Evolutionary conservation across 768 basidiomycete genomes (phyloP).

Genomic region (Pisolithus sp.): DNA sequence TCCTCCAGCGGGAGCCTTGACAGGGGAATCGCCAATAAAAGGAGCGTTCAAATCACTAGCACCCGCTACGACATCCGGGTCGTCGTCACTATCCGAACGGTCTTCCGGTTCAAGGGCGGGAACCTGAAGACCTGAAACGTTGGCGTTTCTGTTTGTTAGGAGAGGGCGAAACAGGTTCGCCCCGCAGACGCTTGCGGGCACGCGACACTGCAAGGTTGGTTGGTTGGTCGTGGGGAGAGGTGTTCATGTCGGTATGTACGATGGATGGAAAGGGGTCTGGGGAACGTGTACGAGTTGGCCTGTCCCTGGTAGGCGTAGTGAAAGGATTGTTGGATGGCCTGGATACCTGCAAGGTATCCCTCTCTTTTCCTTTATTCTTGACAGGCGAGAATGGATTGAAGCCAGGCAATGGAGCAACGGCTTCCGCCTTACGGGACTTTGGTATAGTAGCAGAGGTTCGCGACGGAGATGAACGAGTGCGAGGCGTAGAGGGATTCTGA

Average conservation of each 20-base stretch:
- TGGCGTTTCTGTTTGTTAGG: constrained; percentile 72
- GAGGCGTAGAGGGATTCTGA: constrained; percentile 28
- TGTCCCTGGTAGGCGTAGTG: constrained; percentile 36
- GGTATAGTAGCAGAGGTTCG: constrained; percentile 31
- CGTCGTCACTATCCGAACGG: constrained; percentile 30
- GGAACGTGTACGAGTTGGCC: constrained; percentile 25
- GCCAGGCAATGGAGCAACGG: constrained; percentile 45
- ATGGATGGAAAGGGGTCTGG: constrained; percentile 39
- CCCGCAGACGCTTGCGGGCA: constrained; percentile 75
- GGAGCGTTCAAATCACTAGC: constrained; percentile 31
- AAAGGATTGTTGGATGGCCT: constrained; percentile 35
- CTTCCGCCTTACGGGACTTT: constrained; percentile 45
- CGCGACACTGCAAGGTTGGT: constrained; percentile 47
- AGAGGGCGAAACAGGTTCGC: constrained; percentile 79
- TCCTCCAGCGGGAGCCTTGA: constrained; percentile 50
- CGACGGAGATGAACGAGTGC: constrained; percentile 19
- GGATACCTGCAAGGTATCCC: constrained; percentile 13
- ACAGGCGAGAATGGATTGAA: constrained; percentile 79
- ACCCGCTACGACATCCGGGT: constrained; percentile 28
- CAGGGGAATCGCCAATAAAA: constrained; percentile 67
- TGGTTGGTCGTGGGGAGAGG: constrained; percentile 15
- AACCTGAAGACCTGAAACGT: constrained; percentile 44
- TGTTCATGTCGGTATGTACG: constrained; percentile 13
- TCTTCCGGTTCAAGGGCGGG: constrained; percentile 31
- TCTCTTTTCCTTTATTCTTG: constrained; percentile 54